Conservation (phyloP, 257 asterid species). For the Ehretia macrophylla region DNA sequence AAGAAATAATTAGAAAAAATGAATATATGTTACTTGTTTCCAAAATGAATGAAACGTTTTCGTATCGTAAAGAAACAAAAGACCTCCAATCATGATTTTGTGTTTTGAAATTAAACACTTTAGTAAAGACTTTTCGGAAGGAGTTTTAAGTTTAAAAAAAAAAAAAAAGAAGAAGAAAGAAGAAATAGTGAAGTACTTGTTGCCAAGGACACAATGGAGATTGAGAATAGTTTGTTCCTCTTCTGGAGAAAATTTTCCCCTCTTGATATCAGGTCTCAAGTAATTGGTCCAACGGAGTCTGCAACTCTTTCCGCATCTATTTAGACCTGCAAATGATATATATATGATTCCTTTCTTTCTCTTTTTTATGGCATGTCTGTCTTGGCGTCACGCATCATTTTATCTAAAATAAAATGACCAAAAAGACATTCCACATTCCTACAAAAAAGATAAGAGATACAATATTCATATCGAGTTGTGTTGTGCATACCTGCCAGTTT, state of each 20-base stretch:
- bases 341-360: no score
- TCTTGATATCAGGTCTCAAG: constrained; percentile 74
- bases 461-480: no score
- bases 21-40: no score
- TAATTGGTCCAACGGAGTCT: constrained; percentile 87
- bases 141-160: background rate
- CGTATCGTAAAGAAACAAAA: no score
- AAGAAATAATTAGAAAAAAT: no score
- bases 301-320: constrained; percentile 85
- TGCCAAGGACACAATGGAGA: constrained; percentile 79
- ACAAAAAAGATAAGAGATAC: no score
- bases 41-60: no score
- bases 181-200: constrained; percentile 42
- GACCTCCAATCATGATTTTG: no score
- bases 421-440: background rate
- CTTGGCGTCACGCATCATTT: background rate
- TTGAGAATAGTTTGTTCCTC: constrained; percentile 78
- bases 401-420: background rate
- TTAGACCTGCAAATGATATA: constrained; percentile 38
- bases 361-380: no score
- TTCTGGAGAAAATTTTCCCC: constrained; percentile 75
- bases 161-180: background rate
- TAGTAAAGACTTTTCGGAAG: no score
- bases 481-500: constrained; percentile 74
- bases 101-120: no score